Base-by-base conservation (phyloP, 129 eudicot genomes). In the Apium graveolens region DNA sequence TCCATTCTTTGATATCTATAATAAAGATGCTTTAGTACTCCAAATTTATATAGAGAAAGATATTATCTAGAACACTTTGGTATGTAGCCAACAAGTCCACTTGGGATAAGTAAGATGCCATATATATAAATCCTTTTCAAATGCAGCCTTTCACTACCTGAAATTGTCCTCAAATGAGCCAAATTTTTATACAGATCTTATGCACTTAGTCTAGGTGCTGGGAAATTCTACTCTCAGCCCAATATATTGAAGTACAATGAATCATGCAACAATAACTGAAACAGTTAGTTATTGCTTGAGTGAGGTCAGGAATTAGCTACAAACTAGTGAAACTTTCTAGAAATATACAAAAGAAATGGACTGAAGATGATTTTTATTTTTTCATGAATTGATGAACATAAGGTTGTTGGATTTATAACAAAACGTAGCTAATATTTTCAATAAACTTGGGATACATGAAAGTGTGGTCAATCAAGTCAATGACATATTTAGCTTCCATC, bases 1-100 rank as follows among this genome's bases (percentile, higher is more conserved):
- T 84, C 10, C 84, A 86, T 80, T 87, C 95, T 78, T 81, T 82
- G 73, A 84, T 74, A 83, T 86, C 97, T 92, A 84, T 76, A 65
- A 53, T 79, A 74, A 71, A 73, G 79, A 68, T 73, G 39, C 70
- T 62, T 71, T 24, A 65, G 63, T 48, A 78, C 39, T 69, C 7
- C 17, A 39, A 26, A 10, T 60, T n/a, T 26, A n/a, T 10, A 21
- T 9, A 31, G 32, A 60, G 68, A 57, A 9, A 60, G 5, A 8
- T 26, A 53, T 8, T n/a, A 24, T 57, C 10, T 57, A 60, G 17
- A 31, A 60, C 32, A 60, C 27, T 26, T 60, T 26, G 16, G 16
- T 10, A 60, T 29, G 68, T 26, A 60, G 68, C 32, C 34, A 60
- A 60, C 68, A 60, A 60, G 57, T 49, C 57, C n/a, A 17, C 18